phyloP scores from a whole-genome alignment of 768 basidiomycete species.

The Galerina sulciceps region DNA sequence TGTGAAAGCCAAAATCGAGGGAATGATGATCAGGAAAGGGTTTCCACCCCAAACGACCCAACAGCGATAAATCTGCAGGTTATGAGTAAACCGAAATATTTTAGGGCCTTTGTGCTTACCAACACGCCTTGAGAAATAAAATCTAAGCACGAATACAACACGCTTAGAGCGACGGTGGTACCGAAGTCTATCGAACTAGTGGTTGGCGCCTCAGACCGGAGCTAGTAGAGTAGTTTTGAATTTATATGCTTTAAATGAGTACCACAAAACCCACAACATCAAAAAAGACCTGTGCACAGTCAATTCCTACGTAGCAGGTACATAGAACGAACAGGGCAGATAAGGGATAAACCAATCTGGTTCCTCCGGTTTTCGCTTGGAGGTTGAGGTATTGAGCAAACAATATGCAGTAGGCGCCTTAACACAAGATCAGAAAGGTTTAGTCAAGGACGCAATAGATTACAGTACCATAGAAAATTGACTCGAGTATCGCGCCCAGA shows the following conservation, averaged over 20 bases:
- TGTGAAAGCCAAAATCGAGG: background rate
- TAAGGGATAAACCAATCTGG: background rate
- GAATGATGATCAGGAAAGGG: background rate
- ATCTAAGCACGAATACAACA: background rate
- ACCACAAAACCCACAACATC: background rate
- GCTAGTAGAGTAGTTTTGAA: background rate
- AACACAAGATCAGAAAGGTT: background rate
- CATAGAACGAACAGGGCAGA: background rate
- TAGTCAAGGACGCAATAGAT: too few species aligned
- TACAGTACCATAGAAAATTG: too few species aligned
- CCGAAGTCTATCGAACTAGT: background rate
- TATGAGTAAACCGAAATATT: too few species aligned
- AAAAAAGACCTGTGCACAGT: background rate
- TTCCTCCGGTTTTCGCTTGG: background rate
- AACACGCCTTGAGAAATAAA: slow-evolving; percentile 5
- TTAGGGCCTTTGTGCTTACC: background rate
- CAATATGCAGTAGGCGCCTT: background rate
- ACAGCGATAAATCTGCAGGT: slow-evolving; percentile 2
- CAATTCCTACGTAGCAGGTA: background rate
- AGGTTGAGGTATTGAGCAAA: background rate
- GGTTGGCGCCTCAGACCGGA: background rate
- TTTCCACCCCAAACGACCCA: slow-evolving; percentile 1
- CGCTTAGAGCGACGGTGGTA: background rate
- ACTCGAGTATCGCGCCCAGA: too few species aligned
- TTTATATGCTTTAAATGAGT: background rate